Evolutionary conservation across 768 basidiomycete species (phyloP), one percentile per base, ranked within the genome.

Genomic region (Leccinum fibrillosum): DNA sequence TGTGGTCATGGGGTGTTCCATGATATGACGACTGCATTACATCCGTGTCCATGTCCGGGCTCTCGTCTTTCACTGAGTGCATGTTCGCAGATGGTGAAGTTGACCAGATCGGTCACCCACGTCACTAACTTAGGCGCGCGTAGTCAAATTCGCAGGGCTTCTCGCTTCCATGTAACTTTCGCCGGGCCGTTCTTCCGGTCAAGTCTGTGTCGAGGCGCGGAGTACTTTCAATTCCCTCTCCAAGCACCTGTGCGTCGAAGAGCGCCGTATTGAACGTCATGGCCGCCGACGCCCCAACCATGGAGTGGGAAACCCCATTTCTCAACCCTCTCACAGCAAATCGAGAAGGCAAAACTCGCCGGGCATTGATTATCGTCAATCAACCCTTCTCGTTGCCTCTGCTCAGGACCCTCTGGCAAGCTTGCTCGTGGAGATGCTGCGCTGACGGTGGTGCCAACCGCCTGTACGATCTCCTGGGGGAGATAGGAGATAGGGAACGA

Each of bases 371-470:
- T 64, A 86, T 99, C 64, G 81, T 98, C 55, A 98, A 99, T 71
- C 92, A 96, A 60, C 89, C 93, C 0, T 93, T 96, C 68, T 84
- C 85, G 23, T 62, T 72, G 4, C 63, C 75, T 10, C 79, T 97
- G 44, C 78, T 98, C 45, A 66, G 74, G 13, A 78, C 79, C 10
- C 71, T 94, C 9, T 97, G 84, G 82, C 67, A 69, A 13, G 69
- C 77, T 12, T 76, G 75, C 10, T 63, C 70, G 52, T 84, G 84
- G 82, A 78, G 74, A 39, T 80, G 79, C 54, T 96, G 92, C 68
- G 93, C 93, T 2, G 93, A 96, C 63, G 93, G 93, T 30, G 93
- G 93, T 25, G 90, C 89, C 8, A 96, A 96, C 71, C 81, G 90
- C 15, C 72, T 98, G 30, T 82, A 85, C 63, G 94, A 97, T 64